Evolutionary conservation across 192 early-diverging fungal species (phyloP).

Genomic region (Podila clonocystis): DNA sequence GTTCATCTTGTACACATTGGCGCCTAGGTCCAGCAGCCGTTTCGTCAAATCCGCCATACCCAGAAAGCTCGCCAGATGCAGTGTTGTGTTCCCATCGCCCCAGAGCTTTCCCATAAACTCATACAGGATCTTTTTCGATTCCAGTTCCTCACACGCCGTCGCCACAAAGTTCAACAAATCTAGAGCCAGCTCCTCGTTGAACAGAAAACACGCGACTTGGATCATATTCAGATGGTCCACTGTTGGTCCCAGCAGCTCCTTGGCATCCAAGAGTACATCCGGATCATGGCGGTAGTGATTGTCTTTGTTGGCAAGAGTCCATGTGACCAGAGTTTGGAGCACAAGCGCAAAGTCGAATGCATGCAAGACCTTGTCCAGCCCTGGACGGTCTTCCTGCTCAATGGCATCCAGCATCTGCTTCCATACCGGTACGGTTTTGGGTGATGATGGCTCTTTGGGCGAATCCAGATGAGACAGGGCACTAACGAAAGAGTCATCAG

Average conservation of each 20-base stretch:
- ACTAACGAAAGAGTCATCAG: conserved; percentile 45
- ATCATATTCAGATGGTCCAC: conserved; percentile 67
- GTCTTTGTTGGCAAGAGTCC: conserved; percentile 61
- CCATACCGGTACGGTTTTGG: conserved; percentile 31
- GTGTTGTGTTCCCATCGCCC: conserved; percentile 73
- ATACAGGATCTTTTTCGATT: conserved; percentile 68
- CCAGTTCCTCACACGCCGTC: conserved; percentile 63
- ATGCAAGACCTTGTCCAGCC: conserved; percentile 29
- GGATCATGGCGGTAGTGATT: conserved; percentile 63
- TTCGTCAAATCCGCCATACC: conserved; percentile 73
- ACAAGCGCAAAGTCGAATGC: conserved; percentile 52
- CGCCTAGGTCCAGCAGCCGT: conserved; percentile 60
- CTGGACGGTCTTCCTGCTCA: conserved; percentile 36
- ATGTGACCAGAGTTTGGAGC: conserved; percentile 42
- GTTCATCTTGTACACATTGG: conserved; percentile 64
- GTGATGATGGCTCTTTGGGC: conserved; percentile 41
- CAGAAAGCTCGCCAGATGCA: conserved; percentile 71
- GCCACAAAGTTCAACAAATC: conserved; percentile 70
- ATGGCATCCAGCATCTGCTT: conserved; percentile 46
- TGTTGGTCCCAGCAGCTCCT: conserved; percentile 66
- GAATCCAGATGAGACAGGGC: conserved; percentile 45
- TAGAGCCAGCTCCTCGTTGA: conserved; percentile 71
- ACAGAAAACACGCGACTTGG: conserved; percentile 71
- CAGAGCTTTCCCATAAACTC: conserved; percentile 76
- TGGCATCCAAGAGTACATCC: conserved; percentile 67